These are phyloP conservation scores for Citrus trifoliata DNA, from an alignment of 345 rosid genomes.

Conservation along the genomic window DNA sequence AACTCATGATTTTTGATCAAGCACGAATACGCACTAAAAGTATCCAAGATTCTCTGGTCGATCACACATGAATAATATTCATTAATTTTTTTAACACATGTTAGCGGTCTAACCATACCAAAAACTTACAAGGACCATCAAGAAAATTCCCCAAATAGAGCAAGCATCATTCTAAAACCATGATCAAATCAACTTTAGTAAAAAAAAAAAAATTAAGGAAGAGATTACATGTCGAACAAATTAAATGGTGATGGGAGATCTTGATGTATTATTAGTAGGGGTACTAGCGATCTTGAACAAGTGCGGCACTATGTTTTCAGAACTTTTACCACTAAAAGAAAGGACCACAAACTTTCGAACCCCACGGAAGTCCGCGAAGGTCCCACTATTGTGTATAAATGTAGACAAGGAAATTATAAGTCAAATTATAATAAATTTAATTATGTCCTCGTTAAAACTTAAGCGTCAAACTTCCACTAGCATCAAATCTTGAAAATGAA, in stretches of 20 bases:
- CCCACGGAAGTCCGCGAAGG: conserved; percentile 21
- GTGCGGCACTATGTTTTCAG: conserved; percentile 30
- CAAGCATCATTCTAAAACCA: background rate
- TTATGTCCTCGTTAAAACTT: background rate
- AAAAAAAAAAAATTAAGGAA: background rate
- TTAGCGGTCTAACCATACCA: background rate
- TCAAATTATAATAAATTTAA: background rate
- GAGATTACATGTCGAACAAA: background rate
- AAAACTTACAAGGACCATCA: background rate
- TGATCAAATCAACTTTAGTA: background rate
- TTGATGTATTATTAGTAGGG: conserved; percentile 13
- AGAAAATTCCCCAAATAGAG: background rate
- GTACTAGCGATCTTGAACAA: conserved; percentile 23
- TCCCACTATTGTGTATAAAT: background rate
- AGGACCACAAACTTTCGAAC: conserved; percentile 26
- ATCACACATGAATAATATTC: no score
- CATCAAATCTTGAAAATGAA: background rate
- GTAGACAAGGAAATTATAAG: background rate
- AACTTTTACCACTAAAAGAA: conserved; percentile 35
- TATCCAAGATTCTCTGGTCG: no score
- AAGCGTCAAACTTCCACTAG: background rate
- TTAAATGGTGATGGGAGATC: conserved; percentile 4
- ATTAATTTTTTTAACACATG: background rate
- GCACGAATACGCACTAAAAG: no score
- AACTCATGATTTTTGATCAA: background rate